Percentiles rank a stretch among this genome's conserved stretches.
These are phyloP conservation scores for Cryomyces antarcticus DNA, from an alignment of 495 filamentous ascomycete genomes.

Conservation along the genomic window DNA sequence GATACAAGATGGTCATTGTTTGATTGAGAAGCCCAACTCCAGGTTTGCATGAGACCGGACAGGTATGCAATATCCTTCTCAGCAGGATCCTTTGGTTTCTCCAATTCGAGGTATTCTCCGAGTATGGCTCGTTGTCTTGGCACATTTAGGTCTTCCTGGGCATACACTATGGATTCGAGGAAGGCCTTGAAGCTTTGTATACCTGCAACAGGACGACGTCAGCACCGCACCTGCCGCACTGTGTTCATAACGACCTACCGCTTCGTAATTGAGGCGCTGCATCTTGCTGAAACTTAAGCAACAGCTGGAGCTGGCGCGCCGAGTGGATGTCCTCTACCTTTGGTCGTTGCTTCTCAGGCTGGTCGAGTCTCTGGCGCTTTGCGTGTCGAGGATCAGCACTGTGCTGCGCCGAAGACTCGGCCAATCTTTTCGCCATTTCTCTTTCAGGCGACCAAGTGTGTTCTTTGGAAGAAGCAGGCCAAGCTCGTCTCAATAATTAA, in stretches of 20 bases:
- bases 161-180: constrained; percentile 39
- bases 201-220: constrained; percentile 22
- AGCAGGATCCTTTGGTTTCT: constrained; percentile 32
- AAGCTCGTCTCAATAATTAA: too few species aligned
- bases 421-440: too few species aligned
- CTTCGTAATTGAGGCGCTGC: constrained; percentile 5
- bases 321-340: constrained; percentile 9
- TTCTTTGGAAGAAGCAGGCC: too few species aligned
- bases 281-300: constrained; percentile 10
- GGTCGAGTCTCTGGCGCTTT: neutral
- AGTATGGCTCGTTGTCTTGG: constrained; percentile 30
- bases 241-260: neutral
- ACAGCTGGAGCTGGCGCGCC: constrained; percentile 8
- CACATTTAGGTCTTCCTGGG: constrained; percentile 10
- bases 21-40: constrained; percentile 50
- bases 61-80: constrained; percentile 40
- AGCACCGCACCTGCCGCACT: neutral
- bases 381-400: too few species aligned
- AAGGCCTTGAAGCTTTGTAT: constrained; percentile 60
- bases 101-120: constrained; percentile 49
- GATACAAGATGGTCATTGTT: constrained; percentile 59
- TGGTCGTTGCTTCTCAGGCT: neutral
- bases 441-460: too few species aligned
- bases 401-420: too few species aligned
- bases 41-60: constrained; percentile 54